Conservation (phyloP, 2,329 filamentous ascomycete species). For the Beauveria caledonica region DNA sequence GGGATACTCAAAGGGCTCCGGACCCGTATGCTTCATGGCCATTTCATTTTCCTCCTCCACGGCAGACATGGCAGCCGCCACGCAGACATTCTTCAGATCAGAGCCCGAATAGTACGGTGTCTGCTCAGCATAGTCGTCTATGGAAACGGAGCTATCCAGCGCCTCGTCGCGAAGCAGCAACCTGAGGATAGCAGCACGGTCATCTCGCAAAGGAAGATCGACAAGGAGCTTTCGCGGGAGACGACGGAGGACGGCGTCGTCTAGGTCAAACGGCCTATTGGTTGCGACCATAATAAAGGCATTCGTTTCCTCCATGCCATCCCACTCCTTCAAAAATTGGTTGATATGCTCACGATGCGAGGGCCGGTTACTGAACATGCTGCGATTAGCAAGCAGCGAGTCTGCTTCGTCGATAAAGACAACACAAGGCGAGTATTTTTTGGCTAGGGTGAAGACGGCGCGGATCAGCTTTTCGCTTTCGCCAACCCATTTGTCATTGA, state of each 20-base stretch:
- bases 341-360: conserved; percentile 87
- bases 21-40: conserved; percentile 29
- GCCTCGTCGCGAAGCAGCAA: conserved; percentile 64
- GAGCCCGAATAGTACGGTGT: conserved; percentile 76
- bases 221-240: conserved; percentile 65
- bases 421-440: conserved; percentile 83
- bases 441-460: conserved; percentile 83
- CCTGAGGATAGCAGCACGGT: conserved; percentile 59
- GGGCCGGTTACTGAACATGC: conserved; percentile 54
- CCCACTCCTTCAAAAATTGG: conserved; percentile 95
- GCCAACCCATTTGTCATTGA: conserved; percentile 95
- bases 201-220: conserved; percentile 59
- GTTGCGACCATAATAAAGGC: conserved; percentile 98
- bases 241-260: conserved; percentile 75
- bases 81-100: conserved; percentile 75
- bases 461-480: conserved; percentile 94
- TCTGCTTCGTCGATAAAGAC: conserved; percentile 98
- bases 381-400: conserved; percentile 75
- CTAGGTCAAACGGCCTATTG: conserved; percentile 89
- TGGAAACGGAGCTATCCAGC: conserved; percentile 51
- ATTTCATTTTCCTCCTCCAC: conserved; percentile 61
- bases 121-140: conserved; percentile 53
- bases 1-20: conserved; percentile 52
- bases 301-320: conserved; percentile 72
- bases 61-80: conserved; percentile 70